phyloP scores from a whole-genome alignment of 169 alveolate genomes.

The Plasmodium inui region DNA sequence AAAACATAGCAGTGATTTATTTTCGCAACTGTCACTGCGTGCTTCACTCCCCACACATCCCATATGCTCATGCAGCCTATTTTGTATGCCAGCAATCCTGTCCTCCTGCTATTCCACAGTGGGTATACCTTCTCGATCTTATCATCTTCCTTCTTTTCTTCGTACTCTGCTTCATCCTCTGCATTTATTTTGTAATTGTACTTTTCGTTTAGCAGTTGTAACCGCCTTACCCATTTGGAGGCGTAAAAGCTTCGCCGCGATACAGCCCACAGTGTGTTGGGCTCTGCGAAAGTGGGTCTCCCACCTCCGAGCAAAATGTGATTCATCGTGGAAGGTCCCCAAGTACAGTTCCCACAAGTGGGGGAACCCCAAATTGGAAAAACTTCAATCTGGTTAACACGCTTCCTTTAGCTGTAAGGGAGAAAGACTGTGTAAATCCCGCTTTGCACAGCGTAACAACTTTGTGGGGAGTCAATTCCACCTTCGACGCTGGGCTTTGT shows the following conservation, averaged over 20 bases:
- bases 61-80: constrained; percentile 91
- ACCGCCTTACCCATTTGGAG: constrained; percentile 69
- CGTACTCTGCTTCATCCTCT: constrained; percentile 65
- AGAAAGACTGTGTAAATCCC: not conserved
- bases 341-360: not conserved
- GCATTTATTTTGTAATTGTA: constrained; percentile 49
- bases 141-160: constrained; percentile 67
- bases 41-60: constrained; percentile 93
- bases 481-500: not conserved
- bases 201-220: constrained; percentile 66
- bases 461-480: not conserved
- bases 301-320: not conserved
- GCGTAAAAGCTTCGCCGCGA: constrained; percentile 54
- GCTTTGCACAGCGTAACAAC: not conserved
- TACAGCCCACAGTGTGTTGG: not conserved
- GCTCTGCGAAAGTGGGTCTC: not conserved
- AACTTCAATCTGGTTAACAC: not conserved
- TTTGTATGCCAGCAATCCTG: constrained; percentile 89
- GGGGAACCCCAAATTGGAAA: not conserved
- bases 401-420: not conserved
- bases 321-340: not conserved
- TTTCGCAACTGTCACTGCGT: constrained; percentile 89
- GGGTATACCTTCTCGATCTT: constrained; percentile 55
- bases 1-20: constrained; percentile 88
- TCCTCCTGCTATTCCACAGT: constrained; percentile 71